Percentiles rank a stretch among this genome's conserved stretches.
Conservation (phyloP, 106 monocot species). For the Ottelia alismoides region DNA sequence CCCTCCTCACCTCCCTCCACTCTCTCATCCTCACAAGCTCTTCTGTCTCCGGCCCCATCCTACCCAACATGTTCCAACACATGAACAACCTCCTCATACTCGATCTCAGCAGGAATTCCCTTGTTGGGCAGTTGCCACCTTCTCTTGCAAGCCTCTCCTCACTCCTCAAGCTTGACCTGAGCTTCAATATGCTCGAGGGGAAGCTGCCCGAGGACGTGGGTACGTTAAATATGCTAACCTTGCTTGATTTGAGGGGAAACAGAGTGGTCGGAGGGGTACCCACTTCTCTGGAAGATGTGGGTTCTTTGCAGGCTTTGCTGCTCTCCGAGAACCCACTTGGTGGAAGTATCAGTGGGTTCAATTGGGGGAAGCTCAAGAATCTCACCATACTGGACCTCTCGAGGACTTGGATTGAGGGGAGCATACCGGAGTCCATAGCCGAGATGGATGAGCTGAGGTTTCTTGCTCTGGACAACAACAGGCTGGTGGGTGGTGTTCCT, state of each 20-base stretch:
- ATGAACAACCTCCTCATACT: slow-evolving; percentile 43
- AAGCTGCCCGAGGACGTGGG: slow-evolving; percentile 37
- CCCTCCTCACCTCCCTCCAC: slow-evolving; percentile 20
- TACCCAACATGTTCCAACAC: slow-evolving; percentile 26
- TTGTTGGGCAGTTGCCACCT: slow-evolving; percentile 36
- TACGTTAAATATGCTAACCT: slow-evolving; percentile 32
- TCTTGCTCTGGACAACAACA: slow-evolving; percentile 56
- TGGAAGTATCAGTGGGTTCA: slow-evolving; percentile 22
- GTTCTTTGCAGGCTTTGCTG: slow-evolving; percentile 51
- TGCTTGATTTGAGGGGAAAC: slow-evolving; percentile 73
- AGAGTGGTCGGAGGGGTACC: slow-evolving; percentile 24
- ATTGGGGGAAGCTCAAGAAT: slow-evolving; percentile 28
- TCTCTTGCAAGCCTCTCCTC: slow-evolving; percentile 34
- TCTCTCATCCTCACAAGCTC: slow-evolving; percentile 46
- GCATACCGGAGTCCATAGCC: slow-evolving; percentile 45
- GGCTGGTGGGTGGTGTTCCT: slow-evolving; percentile 34
- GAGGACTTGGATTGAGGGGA: slow-evolving; percentile 23
- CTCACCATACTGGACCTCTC: slow-evolving; percentile 66
- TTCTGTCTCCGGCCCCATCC: slow-evolving; percentile 41
- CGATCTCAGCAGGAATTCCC: slow-evolving; percentile 42
- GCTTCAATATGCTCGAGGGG: slow-evolving; percentile 52
- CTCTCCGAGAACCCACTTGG: slow-evolving; percentile 58
- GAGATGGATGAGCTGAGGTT: slow-evolving; percentile 35
- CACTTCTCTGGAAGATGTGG: slow-evolving; percentile 29
- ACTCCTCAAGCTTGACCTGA: slow-evolving; percentile 70